A percentile compares a stretch with the other conserved stretches of the same genome.
phyloP scores from a whole-genome alignment of 1,284 basidiomycete genomes.

The Pseudozyma hubeiensis region DNA sequence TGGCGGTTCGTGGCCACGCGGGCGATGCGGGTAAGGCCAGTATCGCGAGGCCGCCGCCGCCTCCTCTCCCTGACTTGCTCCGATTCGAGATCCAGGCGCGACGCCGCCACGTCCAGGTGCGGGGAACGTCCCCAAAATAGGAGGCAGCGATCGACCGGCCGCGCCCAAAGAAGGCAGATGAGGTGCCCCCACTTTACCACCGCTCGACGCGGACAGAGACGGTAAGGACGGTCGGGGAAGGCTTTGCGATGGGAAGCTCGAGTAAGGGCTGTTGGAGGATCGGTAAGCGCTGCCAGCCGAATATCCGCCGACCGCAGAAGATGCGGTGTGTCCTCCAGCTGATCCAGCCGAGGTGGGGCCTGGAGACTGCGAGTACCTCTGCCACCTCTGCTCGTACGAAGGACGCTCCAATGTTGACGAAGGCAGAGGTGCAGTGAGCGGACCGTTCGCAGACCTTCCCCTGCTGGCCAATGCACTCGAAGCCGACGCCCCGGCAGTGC shows the following conservation, averaged over 20 bases:
- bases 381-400: constrained; percentile 41
- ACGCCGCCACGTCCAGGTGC: constrained; percentile 20
- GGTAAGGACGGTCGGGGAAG: constrained; percentile 42
- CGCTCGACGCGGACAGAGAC: constrained; percentile 28
- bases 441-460: constrained; percentile 20
- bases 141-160: constrained; percentile 43
- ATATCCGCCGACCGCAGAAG: constrained; percentile 12
- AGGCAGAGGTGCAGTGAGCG: constrained; percentile 30
- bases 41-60: constrained; percentile 10
- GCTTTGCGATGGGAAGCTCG: constrained; percentile 46
- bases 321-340: constrained; percentile 5
- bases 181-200: constrained; percentile 26
- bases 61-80: constrained; percentile 22
- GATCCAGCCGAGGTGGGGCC: constrained; percentile 19
- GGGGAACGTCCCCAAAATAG: constrained; percentile 43
- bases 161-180: constrained; percentile 37
- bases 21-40: constrained; percentile 41
- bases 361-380: constrained; percentile 39
- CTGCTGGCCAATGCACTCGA: constrained; percentile 19
- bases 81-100: constrained; percentile 7
- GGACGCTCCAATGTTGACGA: constrained; percentile 25
- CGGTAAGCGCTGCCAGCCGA: constrained; percentile 41
- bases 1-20: constrained; percentile 25
- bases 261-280: constrained; percentile 39
- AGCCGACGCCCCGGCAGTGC: constrained; percentile 8